Conservation (phyloP, 2,329 filamentous ascomycete genomes). For the Pseudocercospora vitis region DNA sequence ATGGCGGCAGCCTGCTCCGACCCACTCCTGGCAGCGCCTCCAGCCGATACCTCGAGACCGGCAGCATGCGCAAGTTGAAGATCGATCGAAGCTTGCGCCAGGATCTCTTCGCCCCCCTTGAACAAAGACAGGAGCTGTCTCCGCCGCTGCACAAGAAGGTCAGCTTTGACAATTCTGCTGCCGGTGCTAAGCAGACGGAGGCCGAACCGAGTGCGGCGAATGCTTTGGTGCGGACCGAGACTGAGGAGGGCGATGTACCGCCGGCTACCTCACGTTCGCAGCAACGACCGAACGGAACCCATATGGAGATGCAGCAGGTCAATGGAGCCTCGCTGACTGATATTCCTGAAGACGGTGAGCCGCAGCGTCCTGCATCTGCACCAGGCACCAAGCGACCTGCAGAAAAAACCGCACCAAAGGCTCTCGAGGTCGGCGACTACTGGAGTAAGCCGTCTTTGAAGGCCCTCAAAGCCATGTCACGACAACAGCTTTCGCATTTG, state of each 20-base stretch:
- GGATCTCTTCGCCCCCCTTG: constrained; percentile 54
- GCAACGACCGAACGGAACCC: constrained; percentile 42
- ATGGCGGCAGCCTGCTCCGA: constrained; percentile 81
- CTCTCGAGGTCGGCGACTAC: constrained; percentile 65
- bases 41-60: constrained; percentile 65
- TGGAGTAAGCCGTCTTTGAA: constrained; percentile 78
- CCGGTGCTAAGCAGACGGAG: constrained; percentile 48
- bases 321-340: constrained; percentile 60
- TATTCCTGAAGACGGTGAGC: constrained; percentile 68
- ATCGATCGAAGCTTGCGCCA: constrained; percentile 85
- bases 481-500: constrained; percentile 73
- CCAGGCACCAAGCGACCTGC: constrained; percentile 24
- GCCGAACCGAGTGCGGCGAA: constrained; percentile 32
- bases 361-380: constrained; percentile 32
- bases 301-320: constrained; percentile 67
- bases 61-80: constrained; percentile 82
- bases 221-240: constrained; percentile 53
- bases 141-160: constrained; percentile 71
- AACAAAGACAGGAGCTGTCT: constrained; percentile 37
- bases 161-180: constrained; percentile 73
- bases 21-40: constrained; percentile 62
- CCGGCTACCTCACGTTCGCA: constrained; percentile 37
- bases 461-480: constrained; percentile 76
- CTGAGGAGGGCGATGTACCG: constrained; percentile 50
- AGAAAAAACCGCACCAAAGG: constrained; percentile 18